A percentile compares a stretch with the other conserved stretches of the same genome.
phyloP scores from a whole-genome alignment of 2,329 filamentous ascomycete genomes.

The Trichoderma atroviride region DNA sequence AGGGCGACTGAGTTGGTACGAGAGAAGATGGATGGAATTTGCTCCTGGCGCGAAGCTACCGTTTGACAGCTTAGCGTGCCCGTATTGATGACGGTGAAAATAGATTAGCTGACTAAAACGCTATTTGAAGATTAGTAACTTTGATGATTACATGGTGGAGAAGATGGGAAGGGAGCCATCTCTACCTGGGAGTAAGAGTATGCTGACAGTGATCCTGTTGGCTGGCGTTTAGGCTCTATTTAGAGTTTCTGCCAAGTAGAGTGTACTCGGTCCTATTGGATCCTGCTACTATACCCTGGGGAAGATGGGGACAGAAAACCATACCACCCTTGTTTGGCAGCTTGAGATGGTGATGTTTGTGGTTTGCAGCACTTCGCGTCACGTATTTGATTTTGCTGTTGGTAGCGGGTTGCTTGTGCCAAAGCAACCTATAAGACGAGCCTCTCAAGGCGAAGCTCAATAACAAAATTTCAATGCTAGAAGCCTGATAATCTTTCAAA shows the following conservation, averaged over 20 bases:
- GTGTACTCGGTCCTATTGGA: background rate
- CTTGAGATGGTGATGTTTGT: background rate
- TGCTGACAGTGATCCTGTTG: background rate
- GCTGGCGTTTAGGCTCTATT: background rate
- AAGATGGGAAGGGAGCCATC: background rate
- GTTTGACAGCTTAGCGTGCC: background rate
- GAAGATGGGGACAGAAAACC: background rate
- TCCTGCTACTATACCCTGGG: background rate
- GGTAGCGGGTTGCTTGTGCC: background rate
- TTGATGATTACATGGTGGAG: background rate
- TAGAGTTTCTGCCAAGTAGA: background rate
- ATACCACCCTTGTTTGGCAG: background rate
- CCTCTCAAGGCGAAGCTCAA: background rate
- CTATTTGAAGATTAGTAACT: background rate
- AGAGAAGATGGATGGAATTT: background rate
- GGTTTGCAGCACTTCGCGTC: background rate
- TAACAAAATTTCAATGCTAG: too few species aligned
- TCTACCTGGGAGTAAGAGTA: background rate
- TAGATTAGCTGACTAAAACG: background rate
- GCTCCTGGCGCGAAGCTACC: background rate
- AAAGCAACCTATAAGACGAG: background rate
- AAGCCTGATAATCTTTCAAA: too few species aligned
- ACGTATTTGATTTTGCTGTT: background rate
- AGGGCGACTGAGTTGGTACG: constrained; percentile 8
- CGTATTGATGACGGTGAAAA: background rate